Evolutionary conservation across 208 protist species (phyloP).

Genomic region (Leishmania guyanensis): DNA sequence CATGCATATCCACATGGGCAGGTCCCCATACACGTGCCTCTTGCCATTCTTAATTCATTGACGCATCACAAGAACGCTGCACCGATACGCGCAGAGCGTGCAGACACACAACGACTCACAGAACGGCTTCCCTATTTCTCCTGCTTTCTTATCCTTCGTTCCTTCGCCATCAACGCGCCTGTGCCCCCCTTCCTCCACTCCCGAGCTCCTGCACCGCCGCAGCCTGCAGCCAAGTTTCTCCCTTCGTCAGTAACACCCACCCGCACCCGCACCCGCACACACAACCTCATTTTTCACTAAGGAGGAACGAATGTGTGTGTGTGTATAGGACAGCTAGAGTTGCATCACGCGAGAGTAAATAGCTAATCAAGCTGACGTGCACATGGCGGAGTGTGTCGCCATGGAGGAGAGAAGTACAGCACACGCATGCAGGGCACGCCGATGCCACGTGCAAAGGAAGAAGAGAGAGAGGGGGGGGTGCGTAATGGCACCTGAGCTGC

Average conservation of each 20-base stretch:
- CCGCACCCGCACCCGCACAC: background rate
- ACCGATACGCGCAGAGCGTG: background rate
- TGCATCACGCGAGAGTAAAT: slow-evolving; percentile 4
- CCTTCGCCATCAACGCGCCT: background rate
- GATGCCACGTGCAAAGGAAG: background rate
- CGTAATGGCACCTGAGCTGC: background rate
- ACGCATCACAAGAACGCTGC: slow-evolving; percentile 4
- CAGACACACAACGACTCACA: slow-evolving; percentile 26
- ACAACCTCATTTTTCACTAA: background rate
- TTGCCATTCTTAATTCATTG: slow-evolving; percentile 29
- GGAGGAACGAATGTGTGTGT: background rate
- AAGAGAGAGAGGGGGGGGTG: background rate
- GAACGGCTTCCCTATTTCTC: slow-evolving; percentile 6
- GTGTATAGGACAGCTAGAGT: slow-evolving; percentile 3
- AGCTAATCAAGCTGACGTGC: slow-evolving; percentile 13
- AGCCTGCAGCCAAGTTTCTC: background rate
- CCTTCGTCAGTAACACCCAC: background rate
- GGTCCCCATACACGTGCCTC: background rate
- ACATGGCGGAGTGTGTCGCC: slow-evolving; percentile 8
- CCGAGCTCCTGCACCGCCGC: background rate
- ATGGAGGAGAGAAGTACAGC: background rate
- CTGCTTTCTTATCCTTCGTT: background rate
- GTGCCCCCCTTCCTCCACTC: background rate
- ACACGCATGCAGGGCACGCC: background rate
- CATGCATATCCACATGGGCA: background rate